Conservation (phyloP, 2,329 filamentous ascomycete genomes). For the Aureobasidium vineae region DNA sequence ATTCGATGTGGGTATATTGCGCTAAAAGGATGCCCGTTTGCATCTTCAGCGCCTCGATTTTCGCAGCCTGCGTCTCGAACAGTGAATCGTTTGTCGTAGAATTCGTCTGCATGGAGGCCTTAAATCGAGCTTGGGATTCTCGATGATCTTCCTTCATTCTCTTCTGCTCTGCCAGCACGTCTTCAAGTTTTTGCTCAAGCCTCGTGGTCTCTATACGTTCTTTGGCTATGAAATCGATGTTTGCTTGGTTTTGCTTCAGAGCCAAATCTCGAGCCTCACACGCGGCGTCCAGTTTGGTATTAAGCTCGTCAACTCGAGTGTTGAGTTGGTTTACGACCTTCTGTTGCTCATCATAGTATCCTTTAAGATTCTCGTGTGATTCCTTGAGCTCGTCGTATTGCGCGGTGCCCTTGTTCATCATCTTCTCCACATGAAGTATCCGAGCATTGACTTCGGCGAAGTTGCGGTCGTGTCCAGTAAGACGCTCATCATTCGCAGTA, state of each 20-base stretch:
- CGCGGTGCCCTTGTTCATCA: neutral
- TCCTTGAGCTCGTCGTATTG: neutral
- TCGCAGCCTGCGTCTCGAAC: neutral
- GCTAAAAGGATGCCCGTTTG: neutral
- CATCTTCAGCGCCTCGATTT: neutral
- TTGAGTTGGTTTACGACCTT: neutral
- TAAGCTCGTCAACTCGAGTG: neutral
- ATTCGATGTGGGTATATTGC: neutral
- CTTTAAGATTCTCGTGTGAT: neutral
- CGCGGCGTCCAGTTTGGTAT: neutral
- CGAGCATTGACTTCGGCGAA: neutral
- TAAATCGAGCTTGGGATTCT: neutral
- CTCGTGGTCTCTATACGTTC: neutral
- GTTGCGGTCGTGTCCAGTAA: neutral
- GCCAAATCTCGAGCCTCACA: neutral
- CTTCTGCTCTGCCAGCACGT: neutral
- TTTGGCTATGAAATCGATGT: neutral
- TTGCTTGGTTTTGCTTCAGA: neutral
- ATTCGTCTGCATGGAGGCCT: neutral
- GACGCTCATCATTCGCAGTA: neutral
- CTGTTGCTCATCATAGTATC: neutral
- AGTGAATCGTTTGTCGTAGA: neutral
- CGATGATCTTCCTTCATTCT: neutral
- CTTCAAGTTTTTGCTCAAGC: neutral
- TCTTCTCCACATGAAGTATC: neutral